Percentiles rank a stretch among this genome's conserved stretches.
Conservation (phyloP, 257 asterid genomes). For the Ocimum tenuiflorum region DNA sequence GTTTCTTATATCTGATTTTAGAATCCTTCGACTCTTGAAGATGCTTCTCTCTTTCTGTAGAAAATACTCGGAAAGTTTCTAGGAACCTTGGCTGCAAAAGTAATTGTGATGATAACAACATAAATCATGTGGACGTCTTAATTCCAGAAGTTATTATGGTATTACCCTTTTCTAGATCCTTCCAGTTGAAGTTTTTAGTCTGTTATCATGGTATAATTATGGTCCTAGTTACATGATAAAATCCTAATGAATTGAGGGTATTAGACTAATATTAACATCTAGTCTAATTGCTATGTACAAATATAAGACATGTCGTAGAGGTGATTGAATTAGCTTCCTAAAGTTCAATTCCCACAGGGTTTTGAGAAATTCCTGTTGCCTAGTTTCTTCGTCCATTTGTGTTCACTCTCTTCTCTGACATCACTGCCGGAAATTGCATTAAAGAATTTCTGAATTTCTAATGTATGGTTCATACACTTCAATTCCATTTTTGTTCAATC, state of each 20-base stretch:
- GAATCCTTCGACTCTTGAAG: constrained; percentile 16
- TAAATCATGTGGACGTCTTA: constrained; percentile 73
- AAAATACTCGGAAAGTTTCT: constrained; percentile 70
- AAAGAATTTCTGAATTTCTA: neutral
- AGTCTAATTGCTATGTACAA: neutral
- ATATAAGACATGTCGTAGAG: neutral
- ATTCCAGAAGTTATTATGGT: constrained; percentile 92
- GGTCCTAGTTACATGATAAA: neutral
- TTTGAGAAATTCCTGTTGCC: neutral
- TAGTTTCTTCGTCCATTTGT: neutral
- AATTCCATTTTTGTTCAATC: no score
- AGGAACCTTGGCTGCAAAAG: constrained; percentile 64
- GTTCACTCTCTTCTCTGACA: neutral
- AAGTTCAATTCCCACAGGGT: constrained; percentile 1
- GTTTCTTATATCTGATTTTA: constrained; percentile 5
- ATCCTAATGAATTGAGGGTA: neutral
- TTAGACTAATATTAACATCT: neutral
- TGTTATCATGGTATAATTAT: constrained; percentile 4
- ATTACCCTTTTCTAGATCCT: constrained; percentile 24
- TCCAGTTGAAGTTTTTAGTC: constrained; percentile 11
- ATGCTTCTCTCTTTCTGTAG: constrained; percentile 41
- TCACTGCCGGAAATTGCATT: neutral
- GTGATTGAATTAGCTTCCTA: constrained; percentile 12
- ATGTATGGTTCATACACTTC: no score
- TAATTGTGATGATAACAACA: constrained; percentile 31